Evolutionary conservation across 2,329 filamentous ascomycete species (phyloP), one percentile per base, ranked within the genome.

Genomic region (Aspergillus viridinutans): DNA sequence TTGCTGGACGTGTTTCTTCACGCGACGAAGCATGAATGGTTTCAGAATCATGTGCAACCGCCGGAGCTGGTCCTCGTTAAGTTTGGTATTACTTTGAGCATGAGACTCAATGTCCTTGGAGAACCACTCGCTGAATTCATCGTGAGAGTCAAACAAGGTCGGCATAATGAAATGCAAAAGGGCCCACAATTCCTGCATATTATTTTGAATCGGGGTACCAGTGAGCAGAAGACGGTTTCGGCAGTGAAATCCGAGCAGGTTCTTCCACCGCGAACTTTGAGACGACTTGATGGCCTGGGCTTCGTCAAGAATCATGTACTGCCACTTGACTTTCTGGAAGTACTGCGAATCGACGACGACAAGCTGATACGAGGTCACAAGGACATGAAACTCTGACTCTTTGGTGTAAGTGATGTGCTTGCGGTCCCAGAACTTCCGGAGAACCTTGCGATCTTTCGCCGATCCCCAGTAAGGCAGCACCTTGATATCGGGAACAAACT

Each of bases 1-100:
- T 75, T 97, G 97, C 74, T 99, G 94, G 51, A 99, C 94, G 73
- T 99, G 93, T 80, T 97, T 97, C 86, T 99, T 99, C 76, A 99
- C 91, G 85, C 94, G 93, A 67, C 94, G 90, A 73, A 99, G 85
- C 94, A 99, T 99, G 81, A 99, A 99, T 0, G 94, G 94, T 78
- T 99, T 97, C 64, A 99, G 78, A 66, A 99, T 99, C 92, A 97
- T 96, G 75, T 99, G 94, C 66, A 99, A 80, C 77, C 94, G 90
- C 77, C 92, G 92, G 53, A 99, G 86, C 77, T 99, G 94, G 70
- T 97, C 93, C 73, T 99, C 94, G 69, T 99, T 99, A 58, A 99
- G 87, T 73, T 97, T 97, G n/a, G 93, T 97, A 71, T 99, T 97
- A 74, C 92, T 97, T 77, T 97, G 93, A 0, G 94, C 94, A 72